phyloP scores from a whole-genome alignment of 2,329 filamentous ascomycete species.

The Xylaria digitata region DNA sequence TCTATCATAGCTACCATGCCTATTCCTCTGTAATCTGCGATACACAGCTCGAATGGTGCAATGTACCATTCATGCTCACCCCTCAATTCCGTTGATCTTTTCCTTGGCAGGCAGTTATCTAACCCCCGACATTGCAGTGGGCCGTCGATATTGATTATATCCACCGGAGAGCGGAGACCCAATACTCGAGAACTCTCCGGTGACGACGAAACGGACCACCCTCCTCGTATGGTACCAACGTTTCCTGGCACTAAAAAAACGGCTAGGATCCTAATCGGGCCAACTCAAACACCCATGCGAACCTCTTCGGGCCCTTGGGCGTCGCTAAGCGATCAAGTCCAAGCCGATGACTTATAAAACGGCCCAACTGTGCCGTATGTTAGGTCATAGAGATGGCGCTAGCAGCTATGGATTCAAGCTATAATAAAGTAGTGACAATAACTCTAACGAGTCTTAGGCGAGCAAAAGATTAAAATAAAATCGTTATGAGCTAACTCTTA shows the following conservation, averaged over 20 bases:
- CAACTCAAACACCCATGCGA: background rate
- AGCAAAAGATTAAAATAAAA: background rate
- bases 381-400: conserved; percentile 5
- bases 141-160: conserved; percentile 39
- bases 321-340: conserved; percentile 8
- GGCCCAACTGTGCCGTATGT: background rate
- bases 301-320: background rate
- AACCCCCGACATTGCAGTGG: conserved; percentile 32
- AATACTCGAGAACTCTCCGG: conserved; percentile 29
- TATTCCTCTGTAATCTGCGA: background rate
- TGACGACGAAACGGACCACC: conserved; percentile 10
- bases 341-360: background rate
- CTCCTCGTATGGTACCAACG: background rate
- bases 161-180: conserved; percentile 30
- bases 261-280: conserved; percentile 1
- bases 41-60: conserved; percentile 10
- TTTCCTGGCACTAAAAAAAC: conserved; percentile 1
- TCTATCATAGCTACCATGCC: background rate
- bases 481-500: background rate
- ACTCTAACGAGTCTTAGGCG: background rate
- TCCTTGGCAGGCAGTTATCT: conserved; percentile 29
- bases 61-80: background rate
- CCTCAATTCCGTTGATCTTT: conserved; percentile 23
- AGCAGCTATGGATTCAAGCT: conserved; percentile 2
- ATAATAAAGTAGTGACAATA: conserved; percentile 4